These are phyloP conservation scores for Leishmania gerbilli DNA, from an alignment of 208 protist genomes.

Conservation along the genomic window DNA sequence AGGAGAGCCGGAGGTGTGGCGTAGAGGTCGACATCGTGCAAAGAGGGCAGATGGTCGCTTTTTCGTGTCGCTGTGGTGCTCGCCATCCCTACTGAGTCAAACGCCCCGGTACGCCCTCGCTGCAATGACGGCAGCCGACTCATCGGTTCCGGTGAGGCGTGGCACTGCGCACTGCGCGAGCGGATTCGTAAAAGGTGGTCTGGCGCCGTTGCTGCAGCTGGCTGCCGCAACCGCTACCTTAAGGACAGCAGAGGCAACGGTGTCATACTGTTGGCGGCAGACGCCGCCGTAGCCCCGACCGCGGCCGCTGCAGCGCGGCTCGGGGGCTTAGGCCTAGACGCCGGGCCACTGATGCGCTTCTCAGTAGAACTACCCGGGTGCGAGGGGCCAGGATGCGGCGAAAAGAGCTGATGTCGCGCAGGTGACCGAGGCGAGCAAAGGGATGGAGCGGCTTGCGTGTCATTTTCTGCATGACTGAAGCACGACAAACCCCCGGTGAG, in stretches of 20 bases:
- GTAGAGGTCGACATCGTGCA: conserved; percentile 53
- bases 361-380: neutral
- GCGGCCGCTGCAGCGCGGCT: neutral
- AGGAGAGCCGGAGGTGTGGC: conserved; percentile 38
- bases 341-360: neutral
- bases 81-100: neutral
- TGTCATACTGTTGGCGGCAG: conserved; percentile 1
- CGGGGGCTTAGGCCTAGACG: neutral
- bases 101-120: neutral
- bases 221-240: neutral
- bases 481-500: conserved; percentile 39
- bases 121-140: neutral
- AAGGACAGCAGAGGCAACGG: conserved; percentile 4
- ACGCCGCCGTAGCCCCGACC: neutral
- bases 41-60: conserved; percentile 33
- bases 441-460: neutral
- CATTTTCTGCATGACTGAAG: conserved; percentile 12
- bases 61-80: conserved; percentile 6
- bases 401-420: neutral
- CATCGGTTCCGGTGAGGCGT: neutral
- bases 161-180: conserved; percentile 1
- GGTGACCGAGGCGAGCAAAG: neutral
- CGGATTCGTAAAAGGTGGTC: conserved; percentile 1
- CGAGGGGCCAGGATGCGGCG: neutral
- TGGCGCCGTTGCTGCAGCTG: neutral